Percentiles rank a stretch among this genome's conserved stretches.
Conservation (phyloP, 225 moss, liverwort and hornwort genomes). For the Polytrichum formosum region DNA sequence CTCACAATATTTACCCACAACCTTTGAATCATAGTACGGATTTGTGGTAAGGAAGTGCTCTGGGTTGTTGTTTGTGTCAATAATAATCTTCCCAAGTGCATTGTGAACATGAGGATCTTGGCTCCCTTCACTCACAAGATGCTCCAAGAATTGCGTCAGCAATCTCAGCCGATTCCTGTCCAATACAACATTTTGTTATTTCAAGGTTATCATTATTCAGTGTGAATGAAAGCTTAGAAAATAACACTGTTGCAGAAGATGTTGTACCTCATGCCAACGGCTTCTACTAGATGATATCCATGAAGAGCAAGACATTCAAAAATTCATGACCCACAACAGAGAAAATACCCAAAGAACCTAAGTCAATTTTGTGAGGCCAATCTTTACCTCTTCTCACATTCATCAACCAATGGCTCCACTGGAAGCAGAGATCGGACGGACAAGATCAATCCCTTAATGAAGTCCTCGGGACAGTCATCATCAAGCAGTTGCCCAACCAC, state of each 20-base stretch:
- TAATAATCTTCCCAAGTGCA: constrained; percentile 75
- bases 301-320: neutral
- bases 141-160: constrained; percentile 80
- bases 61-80: constrained; percentile 77
- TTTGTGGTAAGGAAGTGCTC: constrained; percentile 85
- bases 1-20: constrained; percentile 85
- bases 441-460: constrained; percentile 72
- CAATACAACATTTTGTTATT: neutral
- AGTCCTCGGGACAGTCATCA: constrained; percentile 84
- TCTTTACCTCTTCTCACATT: constrained; percentile 73
- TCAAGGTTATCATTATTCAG: neutral
- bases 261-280: no score
- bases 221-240: no score
- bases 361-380: no score
- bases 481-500: constrained; percentile 81
- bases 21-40: constrained; percentile 73
- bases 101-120: constrained; percentile 87
- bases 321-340: neutral
- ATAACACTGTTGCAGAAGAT: no score
- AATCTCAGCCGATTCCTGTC: constrained; percentile 65
- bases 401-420: constrained; percentile 72
- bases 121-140: constrained; percentile 80
- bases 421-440: constrained; percentile 78
- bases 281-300: no score
- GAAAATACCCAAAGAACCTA: neutral